Conservation (phyloP, 75 land plant species). For the Picea sitchensis region DNA sequence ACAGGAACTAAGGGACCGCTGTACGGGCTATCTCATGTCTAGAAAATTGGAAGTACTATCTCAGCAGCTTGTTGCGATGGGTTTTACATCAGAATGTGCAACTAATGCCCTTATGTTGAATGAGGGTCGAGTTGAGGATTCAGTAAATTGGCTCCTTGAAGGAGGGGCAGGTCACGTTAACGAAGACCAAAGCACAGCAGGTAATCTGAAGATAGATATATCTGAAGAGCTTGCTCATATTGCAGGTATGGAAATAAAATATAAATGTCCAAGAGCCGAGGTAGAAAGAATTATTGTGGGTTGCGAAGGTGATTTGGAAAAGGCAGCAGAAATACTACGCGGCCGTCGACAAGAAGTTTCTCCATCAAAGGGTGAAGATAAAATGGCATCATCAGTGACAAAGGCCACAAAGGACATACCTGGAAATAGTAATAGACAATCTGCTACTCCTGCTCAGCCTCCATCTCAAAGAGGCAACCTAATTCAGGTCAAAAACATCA, state of each 20-base stretch:
- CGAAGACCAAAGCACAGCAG: background rate
- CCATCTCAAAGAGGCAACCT: background rate
- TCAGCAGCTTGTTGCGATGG: constrained; percentile 87
- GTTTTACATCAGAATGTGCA: constrained; percentile 76
- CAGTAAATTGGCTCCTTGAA: constrained; percentile 82
- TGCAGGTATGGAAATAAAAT: constrained; percentile 53
- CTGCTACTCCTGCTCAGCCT: constrained; percentile 11
- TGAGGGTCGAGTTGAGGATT: constrained; percentile 80
- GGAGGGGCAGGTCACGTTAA: constrained; percentile 35
- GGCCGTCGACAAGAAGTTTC: constrained; percentile 32
- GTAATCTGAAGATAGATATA: constrained; percentile 77
- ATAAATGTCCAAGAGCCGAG: constrained; percentile 63
- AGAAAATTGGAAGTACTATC: constrained; percentile 78
- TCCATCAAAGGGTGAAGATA: constrained; percentile 30
- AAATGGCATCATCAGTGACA: constrained; percentile 3
- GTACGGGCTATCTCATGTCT: constrained; percentile 76
- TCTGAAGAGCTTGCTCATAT: constrained; percentile 71
- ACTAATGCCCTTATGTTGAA: constrained; percentile 90
- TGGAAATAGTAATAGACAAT: constrained; percentile 13
- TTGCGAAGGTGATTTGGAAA: constrained; percentile 77
- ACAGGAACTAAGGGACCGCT: constrained; percentile 80
- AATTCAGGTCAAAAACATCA: constrained; percentile 12
- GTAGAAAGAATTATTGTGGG: constrained; percentile 79
- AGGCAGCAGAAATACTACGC: constrained; percentile 55
- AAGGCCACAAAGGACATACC: constrained; percentile 17